Percentiles rank a stretch among this genome's conserved stretches.
These are phyloP conservation scores for Mangifera indica DNA, from an alignment of 345 rosid species.

Conservation along the genomic window DNA sequence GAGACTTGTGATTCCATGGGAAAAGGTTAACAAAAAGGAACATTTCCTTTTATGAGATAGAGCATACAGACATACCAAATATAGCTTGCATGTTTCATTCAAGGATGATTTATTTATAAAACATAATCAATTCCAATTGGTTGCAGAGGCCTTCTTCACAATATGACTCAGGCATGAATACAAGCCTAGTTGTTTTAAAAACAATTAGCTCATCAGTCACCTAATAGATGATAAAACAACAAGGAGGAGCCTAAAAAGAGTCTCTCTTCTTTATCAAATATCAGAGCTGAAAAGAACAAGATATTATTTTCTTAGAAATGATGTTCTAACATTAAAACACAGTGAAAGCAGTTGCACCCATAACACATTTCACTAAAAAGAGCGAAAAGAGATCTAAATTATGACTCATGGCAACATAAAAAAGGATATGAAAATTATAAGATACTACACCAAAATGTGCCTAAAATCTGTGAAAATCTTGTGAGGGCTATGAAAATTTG, in stretches of 20 bases:
- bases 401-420: background rate
- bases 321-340: background rate
- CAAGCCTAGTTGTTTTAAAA: background rate
- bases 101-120: background rate
- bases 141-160: background rate
- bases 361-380: background rate
- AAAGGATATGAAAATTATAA: background rate
- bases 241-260: background rate
- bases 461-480: background rate
- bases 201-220: constrained; percentile 1
- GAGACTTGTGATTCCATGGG: background rate
- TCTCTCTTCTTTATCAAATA: constrained; percentile 5
- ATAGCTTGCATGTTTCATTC: background rate
- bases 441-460: background rate
- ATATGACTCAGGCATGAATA: background rate
- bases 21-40: background rate
- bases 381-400: background rate
- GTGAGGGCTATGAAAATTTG: background rate
- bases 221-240: background rate
- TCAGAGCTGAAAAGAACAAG: background rate
- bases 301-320: background rate
- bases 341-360: background rate
- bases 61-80: background rate
- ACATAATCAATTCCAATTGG: background rate
- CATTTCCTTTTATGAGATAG: background rate